Percentiles rank a stretch among this genome's conserved stretches.
Evolutionary conservation across 2,329 filamentous ascomycete genomes (phyloP).

Genomic region (Elsinoe arachidis): DNA sequence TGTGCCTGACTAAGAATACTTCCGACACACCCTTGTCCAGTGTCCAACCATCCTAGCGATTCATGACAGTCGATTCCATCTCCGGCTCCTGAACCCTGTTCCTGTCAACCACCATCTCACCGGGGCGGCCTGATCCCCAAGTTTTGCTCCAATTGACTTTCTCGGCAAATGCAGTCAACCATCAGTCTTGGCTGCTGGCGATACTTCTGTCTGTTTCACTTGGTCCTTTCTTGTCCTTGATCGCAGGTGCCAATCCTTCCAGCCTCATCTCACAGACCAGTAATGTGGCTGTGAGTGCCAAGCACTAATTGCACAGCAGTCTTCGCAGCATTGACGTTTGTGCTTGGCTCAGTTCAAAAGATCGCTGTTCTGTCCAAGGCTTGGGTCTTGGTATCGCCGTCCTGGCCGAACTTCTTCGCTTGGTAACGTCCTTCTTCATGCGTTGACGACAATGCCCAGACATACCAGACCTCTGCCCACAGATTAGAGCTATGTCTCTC

Average conservation of each 20-base stretch:
- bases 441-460: neutral
- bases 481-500: neutral
- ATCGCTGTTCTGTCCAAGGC: neutral
- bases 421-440: neutral
- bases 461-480: neutral
- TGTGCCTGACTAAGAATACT: constrained; percentile 5
- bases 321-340: neutral
- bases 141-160: neutral
- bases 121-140: neutral
- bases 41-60: neutral
- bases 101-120: neutral
- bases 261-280: neutral
- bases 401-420: neutral
- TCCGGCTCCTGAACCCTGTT: neutral
- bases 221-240: neutral
- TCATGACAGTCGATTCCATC: neutral
- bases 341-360: neutral
- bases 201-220: constrained; percentile 1
- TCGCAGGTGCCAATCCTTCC: neutral
- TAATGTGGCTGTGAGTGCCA: neutral
- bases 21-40: neutral
- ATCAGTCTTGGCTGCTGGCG: neutral
- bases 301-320: neutral
- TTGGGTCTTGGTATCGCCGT: neutral
- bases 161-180: neutral